phyloP scores from a whole-genome alignment of 176 grass and related monocot species.

The Luzula sylvatica region DNA sequence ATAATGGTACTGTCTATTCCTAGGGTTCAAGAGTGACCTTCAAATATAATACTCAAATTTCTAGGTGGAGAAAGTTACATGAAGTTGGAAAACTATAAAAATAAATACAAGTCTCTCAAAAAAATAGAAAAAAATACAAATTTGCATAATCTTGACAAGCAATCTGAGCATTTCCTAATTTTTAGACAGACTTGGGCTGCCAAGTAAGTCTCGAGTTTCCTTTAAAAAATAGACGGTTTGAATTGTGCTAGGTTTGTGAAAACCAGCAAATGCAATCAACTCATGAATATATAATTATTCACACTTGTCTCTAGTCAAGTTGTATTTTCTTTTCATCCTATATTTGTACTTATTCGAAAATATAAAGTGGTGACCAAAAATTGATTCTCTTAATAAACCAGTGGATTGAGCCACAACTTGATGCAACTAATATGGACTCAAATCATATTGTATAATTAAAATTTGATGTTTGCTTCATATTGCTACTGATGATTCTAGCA shows the following conservation, averaged over 20 bases:
- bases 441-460: no score
- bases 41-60: background rate
- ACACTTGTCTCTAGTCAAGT: background rate
- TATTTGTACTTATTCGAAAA: background rate
- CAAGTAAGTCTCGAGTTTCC: background rate
- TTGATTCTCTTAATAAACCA: slow-evolving; percentile 7
- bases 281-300: slow-evolving; percentile 1
- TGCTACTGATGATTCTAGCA: no score
- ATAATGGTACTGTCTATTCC: background rate
- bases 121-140: no score
- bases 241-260: slow-evolving; percentile 5
- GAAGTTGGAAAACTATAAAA: background rate
- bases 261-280: slow-evolving; percentile 10
- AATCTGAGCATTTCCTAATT: no score
- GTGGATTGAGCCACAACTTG: background rate
- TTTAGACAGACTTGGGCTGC: background rate
- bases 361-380: background rate
- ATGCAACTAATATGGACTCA: no score
- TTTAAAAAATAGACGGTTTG: background rate
- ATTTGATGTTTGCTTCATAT: no score
- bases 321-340: no score
- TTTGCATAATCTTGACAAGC: no score
- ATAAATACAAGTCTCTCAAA: slow-evolving; percentile 1
- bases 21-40: slow-evolving; percentile 4
- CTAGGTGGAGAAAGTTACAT: background rate